Evolutionary conservation across 768 basidiomycete genomes (phyloP), one percentile per base, ranked within the genome.

Genomic region (Phylloporus rhodoxanthus): DNA sequence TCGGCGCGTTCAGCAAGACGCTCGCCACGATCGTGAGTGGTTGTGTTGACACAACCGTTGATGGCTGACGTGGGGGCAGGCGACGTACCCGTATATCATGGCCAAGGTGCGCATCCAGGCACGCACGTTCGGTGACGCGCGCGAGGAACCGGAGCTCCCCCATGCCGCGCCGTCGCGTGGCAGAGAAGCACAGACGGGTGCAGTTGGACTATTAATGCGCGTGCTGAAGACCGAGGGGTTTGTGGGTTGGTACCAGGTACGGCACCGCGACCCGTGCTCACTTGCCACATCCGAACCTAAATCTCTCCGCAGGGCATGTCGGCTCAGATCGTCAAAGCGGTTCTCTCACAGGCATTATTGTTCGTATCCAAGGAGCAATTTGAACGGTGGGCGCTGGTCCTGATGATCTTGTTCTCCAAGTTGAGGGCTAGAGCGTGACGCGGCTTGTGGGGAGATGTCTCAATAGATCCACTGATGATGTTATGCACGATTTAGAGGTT

Each of bases 291-390:
- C 17, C 17, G 26, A 17, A 20, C n/a, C 5, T 2, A 17, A 3
- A 0, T 21, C 5, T 29, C 8, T 47, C 7, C n/a, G 8, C 36
- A 94, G 86, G 96, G 96, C 10, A 94, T 99, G 88, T 77, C 86
- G 56, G 94, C 96, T 0, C 96, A 99, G 68, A 93, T 98, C 50
- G 77, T 82, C 44, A 99, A 99, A 67, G 96, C 95, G 0, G 94
- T 97, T 11, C 70, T 99, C 13, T 89, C 91, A 8, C 96, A 99
- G 68, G 95, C 93, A 2, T 75, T 99, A 55, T 71, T 98, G 46
- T 99, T 99, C 75, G 87, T 95, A 73, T 90, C 92, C 55, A 99
- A 99, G 70, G 95, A 97, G 61, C 89, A 93, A 62, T 94, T 99
- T 60, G 96, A 99, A 65, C 80, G 80, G 4, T 95, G 87, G 79